phyloP scores from a whole-genome alignment of 768 basidiomycete genomes.

The Termitomyces sp. region DNA sequence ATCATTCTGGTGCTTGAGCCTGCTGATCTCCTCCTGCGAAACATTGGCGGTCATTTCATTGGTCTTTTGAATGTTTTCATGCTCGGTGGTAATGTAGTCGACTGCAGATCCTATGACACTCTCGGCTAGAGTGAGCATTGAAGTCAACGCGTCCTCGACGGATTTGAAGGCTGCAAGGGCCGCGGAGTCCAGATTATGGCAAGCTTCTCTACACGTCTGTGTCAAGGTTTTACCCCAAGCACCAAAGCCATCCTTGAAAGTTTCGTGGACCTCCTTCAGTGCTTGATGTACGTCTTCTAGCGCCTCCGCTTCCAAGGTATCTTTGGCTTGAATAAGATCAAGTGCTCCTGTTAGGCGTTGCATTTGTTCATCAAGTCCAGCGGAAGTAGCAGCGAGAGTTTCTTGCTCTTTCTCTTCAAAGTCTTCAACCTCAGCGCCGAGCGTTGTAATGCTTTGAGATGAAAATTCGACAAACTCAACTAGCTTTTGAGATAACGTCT shows the following conservation, averaged over 20 bases:
- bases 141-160: constrained; percentile 56
- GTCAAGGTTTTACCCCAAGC: constrained; percentile 57
- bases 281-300: constrained; percentile 43
- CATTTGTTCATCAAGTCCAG: constrained; percentile 57
- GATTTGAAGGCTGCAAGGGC: constrained; percentile 44
- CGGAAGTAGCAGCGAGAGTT: constrained; percentile 45
- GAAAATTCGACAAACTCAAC: constrained; percentile 60
- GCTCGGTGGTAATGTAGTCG: constrained; percentile 54
- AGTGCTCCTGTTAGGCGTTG: constrained; percentile 51
- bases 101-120: constrained; percentile 55
- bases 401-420: constrained; percentile 58
- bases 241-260: constrained; percentile 47
- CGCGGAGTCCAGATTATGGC: constrained; percentile 40
- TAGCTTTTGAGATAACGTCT: constrained; percentile 53
- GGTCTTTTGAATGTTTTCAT: constrained; percentile 45
- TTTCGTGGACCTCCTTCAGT: constrained; percentile 50
- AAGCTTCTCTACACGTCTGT: constrained; percentile 44
- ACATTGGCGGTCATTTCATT: constrained; percentile 45
- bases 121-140: constrained; percentile 60
- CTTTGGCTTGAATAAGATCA: constrained; percentile 51
- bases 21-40: constrained; percentile 50
- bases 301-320: constrained; percentile 51
- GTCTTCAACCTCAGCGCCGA: constrained; percentile 54
- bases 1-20: constrained; percentile 70
- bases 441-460: constrained; percentile 45